Conservation (phyloP, 306 rosid genomes). For the Cyclanthera cordifolia region DNA sequence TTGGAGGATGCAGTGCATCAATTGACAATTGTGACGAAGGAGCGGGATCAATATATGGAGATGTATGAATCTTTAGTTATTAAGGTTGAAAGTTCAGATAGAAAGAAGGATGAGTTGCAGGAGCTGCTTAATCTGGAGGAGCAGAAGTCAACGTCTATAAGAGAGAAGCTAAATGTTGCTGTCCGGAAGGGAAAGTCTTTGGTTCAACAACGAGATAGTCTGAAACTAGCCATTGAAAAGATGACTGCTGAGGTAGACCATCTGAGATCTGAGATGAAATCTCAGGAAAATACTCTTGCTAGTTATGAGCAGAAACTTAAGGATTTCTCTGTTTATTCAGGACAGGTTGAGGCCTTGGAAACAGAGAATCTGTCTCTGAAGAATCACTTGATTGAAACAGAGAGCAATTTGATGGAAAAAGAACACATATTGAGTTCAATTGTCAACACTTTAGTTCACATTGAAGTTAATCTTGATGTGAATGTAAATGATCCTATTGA, state of each 20-base stretch:
- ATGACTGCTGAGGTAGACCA: slow-evolving; percentile 44
- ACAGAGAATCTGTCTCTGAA: slow-evolving; percentile 48
- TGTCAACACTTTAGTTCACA: slow-evolving; percentile 37
- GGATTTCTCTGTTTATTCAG: slow-evolving; percentile 45
- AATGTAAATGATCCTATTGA: slow-evolving; percentile 42
- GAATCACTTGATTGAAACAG: slow-evolving; percentile 49
- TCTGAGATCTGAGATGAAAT: slow-evolving; percentile 52
- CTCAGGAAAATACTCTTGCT: slow-evolving; percentile 33
- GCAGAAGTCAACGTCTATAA: slow-evolving; percentile 73
- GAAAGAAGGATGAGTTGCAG: slow-evolving; percentile 57
- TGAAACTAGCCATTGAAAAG: slow-evolving; percentile 62
- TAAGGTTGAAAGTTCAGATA: slow-evolving; percentile 49
- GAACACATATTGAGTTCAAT: slow-evolving; percentile 41
- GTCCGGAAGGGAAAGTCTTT: slow-evolving; percentile 90
- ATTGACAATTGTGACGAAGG: slow-evolving; percentile 47
- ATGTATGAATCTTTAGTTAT: slow-evolving; percentile 39
- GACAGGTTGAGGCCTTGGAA: slow-evolving; percentile 53
- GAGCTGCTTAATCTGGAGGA: slow-evolving; percentile 71
- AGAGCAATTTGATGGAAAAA: slow-evolving; percentile 49
- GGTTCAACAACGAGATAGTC: slow-evolving; percentile 77
- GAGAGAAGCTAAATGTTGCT: slow-evolving; percentile 80
- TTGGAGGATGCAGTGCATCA: slow-evolving; percentile 58
- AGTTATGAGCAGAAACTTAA: slow-evolving; percentile 49
- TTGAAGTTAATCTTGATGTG: slow-evolving; percentile 46
- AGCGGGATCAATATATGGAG: slow-evolving; percentile 47